Percentiles rank a stretch among this genome's conserved stretches.
Conservation (phyloP, 441 rosid genomes). For the Gossypium davidsonii region DNA sequence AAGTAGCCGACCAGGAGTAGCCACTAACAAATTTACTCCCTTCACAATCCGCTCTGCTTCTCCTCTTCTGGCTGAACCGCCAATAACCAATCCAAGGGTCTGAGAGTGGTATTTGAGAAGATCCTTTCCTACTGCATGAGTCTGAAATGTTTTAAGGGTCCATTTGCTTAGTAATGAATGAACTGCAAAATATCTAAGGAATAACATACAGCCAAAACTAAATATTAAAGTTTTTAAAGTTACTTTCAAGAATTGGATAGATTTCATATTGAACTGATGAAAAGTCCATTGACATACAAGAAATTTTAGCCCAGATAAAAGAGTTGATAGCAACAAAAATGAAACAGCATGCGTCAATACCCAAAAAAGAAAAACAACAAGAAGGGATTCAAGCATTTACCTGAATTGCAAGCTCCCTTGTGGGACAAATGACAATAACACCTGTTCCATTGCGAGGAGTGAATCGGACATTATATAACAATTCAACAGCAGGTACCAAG, state of each 20-base stretch:
- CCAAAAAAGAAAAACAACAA: neutral
- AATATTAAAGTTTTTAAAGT: neutral
- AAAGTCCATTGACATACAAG: neutral
- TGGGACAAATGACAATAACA: constrained; percentile 80
- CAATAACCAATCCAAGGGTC: constrained; percentile 85
- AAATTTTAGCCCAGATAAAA: neutral
- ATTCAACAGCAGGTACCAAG: constrained; percentile 81
- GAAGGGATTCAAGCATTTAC: constrained; percentile 25
- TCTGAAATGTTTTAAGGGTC: constrained; percentile 33
- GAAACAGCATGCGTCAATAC: neutral
- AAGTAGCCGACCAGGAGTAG: constrained; percentile 95
- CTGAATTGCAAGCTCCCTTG: constrained; percentile 98
- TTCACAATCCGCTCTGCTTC: constrained; percentile 79
- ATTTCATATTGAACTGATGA: neutral
- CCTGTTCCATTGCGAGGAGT: constrained; percentile 78
- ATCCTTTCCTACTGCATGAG: constrained; percentile 89
- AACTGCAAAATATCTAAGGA: neutral
- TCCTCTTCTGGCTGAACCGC: constrained; percentile 75
- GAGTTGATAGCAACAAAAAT: neutral
- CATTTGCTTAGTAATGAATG: neutral
- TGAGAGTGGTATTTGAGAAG: constrained; percentile 81
- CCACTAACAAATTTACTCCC: constrained; percentile 86
- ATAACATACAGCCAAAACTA: neutral
- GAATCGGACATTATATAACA: constrained; percentile 57
- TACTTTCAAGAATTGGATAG: neutral